phyloP scores from a whole-genome alignment of 2,329 filamentous ascomycete species.

The Cadophora gregata region DNA sequence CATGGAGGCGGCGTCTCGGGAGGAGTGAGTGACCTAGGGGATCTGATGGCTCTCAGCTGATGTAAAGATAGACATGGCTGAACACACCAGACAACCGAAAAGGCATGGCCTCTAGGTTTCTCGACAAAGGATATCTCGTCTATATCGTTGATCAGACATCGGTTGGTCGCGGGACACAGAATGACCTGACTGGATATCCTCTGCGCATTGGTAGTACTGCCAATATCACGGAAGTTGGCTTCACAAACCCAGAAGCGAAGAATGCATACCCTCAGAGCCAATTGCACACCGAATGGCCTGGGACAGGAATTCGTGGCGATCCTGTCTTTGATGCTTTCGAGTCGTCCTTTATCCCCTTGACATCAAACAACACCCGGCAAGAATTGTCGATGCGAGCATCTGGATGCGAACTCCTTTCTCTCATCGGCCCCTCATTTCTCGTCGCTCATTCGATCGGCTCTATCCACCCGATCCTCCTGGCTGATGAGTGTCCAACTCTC shows the following conservation, averaged over 20 bases:
- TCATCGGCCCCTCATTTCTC: conserved; percentile 43
- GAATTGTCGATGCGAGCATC: conserved; percentile 42
- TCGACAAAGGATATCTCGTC: conserved; percentile 50
- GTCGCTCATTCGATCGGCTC: conserved; percentile 45
- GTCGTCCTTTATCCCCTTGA: conserved; percentile 41
- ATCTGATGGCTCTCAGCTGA: neutral
- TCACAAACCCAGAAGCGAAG: conserved; percentile 31
- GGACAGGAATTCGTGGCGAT: conserved; percentile 44
- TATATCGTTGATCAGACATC: conserved; percentile 47
- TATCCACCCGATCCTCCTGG: conserved; percentile 34
- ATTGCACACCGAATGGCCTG: conserved; percentile 48
- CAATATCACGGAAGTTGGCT: conserved; percentile 35
- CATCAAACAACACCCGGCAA: conserved; percentile 40
- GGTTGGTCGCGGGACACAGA: conserved; percentile 35
- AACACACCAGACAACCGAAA: conserved; percentile 44
- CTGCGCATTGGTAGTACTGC: conserved; percentile 33
- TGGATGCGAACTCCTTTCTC: conserved; percentile 42
- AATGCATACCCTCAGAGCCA: conserved; percentile 42
- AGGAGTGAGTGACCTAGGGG: neutral
- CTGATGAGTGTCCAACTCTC: conserved; percentile 41
- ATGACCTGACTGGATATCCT: conserved; percentile 35
- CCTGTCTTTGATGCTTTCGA: conserved; percentile 43
- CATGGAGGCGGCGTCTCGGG: neutral
- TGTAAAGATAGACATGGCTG: neutral
- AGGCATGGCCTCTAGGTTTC: conserved; percentile 54